phyloP scores from a whole-genome alignment of 2,329 filamentous ascomycete genomes.

The Microcyclospora pomicola region DNA sequence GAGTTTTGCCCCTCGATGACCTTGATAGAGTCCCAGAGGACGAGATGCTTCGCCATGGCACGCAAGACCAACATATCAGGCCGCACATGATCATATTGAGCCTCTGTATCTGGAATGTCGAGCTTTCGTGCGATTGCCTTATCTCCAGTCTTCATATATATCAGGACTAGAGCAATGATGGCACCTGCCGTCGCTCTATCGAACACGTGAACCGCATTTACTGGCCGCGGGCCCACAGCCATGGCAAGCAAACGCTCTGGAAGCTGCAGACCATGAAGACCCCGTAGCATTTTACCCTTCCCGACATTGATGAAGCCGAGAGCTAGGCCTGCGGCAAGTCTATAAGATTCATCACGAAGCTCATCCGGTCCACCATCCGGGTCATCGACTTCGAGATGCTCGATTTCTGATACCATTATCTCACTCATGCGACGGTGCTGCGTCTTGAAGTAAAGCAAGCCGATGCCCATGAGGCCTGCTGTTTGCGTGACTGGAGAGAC shows the following conservation, averaged over 20 bases:
- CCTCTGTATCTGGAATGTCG: conserved; percentile 74
- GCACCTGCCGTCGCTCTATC: conserved; percentile 91
- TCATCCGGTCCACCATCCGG: conserved; percentile 52
- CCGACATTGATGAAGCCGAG: conserved; percentile 90
- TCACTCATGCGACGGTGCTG: conserved; percentile 98
- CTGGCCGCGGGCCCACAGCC: conserved; percentile 78
- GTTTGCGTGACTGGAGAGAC: conserved; percentile 87
- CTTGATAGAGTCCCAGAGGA: conserved; percentile 78
- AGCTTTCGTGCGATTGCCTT: conserved; percentile 76
- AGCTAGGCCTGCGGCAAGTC: conserved; percentile 83
- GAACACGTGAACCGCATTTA: conserved; percentile 81
- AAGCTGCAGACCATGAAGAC: conserved; percentile 84
- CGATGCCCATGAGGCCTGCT: conserved; percentile 93
- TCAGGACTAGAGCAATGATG: conserved; percentile 74
- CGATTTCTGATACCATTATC: conserved; percentile 95
- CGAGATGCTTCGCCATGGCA: conserved; percentile 77
- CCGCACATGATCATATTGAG: conserved; percentile 90
- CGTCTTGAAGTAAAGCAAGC: conserved; percentile 82
- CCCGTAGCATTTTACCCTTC: conserved; percentile 74
- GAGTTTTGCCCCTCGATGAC: conserved; percentile 25
- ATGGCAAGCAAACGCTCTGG: conserved; percentile 76
- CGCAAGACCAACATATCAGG: conserved; percentile 85
- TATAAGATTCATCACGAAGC: conserved; percentile 87
- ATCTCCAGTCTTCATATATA: conserved; percentile 96
- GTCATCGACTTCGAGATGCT: conserved; percentile 73